Percentiles rank a stretch among this genome's conserved stretches.
Evolutionary conservation across 139 green algal genomes (phyloP).

Genomic region (Tetradesmus obliquus): DNA sequence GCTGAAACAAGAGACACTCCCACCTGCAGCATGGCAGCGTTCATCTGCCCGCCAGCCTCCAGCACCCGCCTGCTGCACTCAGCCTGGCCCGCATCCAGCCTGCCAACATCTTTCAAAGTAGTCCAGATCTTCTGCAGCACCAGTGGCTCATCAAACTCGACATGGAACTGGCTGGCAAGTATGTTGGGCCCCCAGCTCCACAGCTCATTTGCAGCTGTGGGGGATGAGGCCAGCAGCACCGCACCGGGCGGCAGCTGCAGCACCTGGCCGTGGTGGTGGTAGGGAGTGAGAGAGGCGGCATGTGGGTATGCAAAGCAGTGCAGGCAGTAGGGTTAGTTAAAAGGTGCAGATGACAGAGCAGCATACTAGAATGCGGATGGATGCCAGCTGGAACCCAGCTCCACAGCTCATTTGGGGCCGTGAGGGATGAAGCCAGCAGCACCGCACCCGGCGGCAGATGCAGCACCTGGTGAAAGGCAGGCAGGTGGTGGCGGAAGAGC

Average conservation of each 20-base stretch:
- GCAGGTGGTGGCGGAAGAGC: too few relatives aligned
- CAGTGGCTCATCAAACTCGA: slow-evolving; percentile 43
- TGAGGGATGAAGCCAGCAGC: slow-evolving; percentile 47
- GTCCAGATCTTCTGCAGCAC: slow-evolving; percentile 56
- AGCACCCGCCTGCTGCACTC: slow-evolving; percentile 35
- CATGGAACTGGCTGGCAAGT: slow-evolving; percentile 41
- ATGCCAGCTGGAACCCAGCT: not conserved
- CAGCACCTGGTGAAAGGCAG: slow-evolving; percentile 1
- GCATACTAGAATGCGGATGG: not conserved
- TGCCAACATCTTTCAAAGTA: slow-evolving; percentile 25
- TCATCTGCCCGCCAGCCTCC: slow-evolving; percentile 11
- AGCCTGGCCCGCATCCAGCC: slow-evolving; percentile 38
- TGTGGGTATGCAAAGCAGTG: not conserved
- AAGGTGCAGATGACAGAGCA: not conserved
- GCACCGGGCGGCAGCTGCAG: slow-evolving; percentile 58
- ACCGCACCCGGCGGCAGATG: slow-evolving; percentile 50
- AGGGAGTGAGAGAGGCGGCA: not conserved
- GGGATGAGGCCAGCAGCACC: slow-evolving; percentile 51
- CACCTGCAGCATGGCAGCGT: slow-evolving; percentile 15
- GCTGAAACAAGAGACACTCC: not conserved
- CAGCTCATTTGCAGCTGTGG: slow-evolving; percentile 54
- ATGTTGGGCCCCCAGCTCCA: slow-evolving; percentile 47
- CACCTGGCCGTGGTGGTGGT: slow-evolving; percentile 36
- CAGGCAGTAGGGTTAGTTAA: not conserved
- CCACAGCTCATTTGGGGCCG: slow-evolving; percentile 54